Percentiles rank a stretch among this genome's conserved stretches.
Conservation (phyloP, 768 basidiomycete genomes). For the Aureoboletus auriporus region DNA sequence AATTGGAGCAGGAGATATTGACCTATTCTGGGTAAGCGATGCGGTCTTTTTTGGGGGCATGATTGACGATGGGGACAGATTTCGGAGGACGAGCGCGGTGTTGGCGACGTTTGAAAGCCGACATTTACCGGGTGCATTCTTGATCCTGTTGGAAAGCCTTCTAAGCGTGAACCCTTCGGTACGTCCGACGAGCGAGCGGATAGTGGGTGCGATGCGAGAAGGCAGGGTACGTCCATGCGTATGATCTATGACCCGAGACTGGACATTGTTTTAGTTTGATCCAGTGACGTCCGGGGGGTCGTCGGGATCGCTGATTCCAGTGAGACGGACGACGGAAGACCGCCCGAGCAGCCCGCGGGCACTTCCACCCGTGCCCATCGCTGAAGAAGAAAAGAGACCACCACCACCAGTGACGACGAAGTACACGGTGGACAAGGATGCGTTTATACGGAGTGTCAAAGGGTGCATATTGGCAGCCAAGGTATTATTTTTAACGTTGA, state of each 20-base stretch:
- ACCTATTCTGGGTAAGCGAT: slow-evolving; percentile 64
- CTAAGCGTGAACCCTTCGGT: slow-evolving; percentile 54
- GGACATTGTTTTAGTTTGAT: slow-evolving; percentile 24
- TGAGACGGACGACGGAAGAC: slow-evolving; percentile 13
- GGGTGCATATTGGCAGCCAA: slow-evolving; percentile 34
- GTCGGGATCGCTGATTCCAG: slow-evolving; percentile 20
- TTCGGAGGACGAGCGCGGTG: slow-evolving; percentile 48
- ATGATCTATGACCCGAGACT: not conserved
- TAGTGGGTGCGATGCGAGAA: slow-evolving; percentile 62
- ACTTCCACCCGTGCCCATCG: slow-evolving; percentile 12
- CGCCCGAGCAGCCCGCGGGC: slow-evolving; percentile 9
- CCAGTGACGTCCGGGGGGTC: slow-evolving; percentile 15
- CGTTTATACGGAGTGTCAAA: slow-evolving; percentile 30
- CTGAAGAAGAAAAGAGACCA: not conserved
- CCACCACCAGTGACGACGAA: slow-evolving; percentile 6
- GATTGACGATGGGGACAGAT: slow-evolving; percentile 33
- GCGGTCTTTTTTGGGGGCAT: not conserved
- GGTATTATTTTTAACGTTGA: slow-evolving; percentile 16
- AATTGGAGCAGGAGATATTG: slow-evolving; percentile 69
- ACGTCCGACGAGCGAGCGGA: slow-evolving; percentile 73
- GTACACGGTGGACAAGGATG: slow-evolving; percentile 10
- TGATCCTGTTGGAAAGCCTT: slow-evolving; percentile 70
- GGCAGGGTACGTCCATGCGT: slow-evolving; percentile 56
- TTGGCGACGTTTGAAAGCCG: slow-evolving; percentile 61
- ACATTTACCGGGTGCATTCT: slow-evolving; percentile 65